Conservation (phyloP, 768 basidiomycete genomes). For the Ramaria rubella region DNA sequence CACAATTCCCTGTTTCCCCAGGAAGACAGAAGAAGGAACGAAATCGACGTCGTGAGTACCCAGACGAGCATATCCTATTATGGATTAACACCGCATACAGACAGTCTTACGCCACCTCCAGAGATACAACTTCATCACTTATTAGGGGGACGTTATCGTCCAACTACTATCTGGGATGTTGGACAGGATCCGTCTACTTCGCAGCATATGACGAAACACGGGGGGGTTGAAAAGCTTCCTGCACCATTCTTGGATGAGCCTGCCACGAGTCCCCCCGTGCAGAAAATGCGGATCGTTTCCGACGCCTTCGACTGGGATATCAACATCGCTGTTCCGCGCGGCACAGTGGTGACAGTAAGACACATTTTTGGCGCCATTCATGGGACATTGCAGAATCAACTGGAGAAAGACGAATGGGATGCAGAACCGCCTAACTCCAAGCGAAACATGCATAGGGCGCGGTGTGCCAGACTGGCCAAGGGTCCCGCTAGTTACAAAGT, state of each 20-base stretch:
- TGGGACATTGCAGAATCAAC: conserved; percentile 2
- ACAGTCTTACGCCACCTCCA: background rate
- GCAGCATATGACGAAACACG: background rate
- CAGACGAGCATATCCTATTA: too few species aligned
- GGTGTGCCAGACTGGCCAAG: conserved; percentile 4
- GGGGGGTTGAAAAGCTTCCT: background rate
- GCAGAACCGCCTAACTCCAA: background rate
- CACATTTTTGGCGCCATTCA: background rate
- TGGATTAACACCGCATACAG: background rate
- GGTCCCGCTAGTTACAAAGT: background rate
- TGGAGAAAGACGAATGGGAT: conserved; percentile 5
- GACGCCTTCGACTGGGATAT: conserved; percentile 1
- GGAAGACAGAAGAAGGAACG: background rate
- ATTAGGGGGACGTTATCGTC: background rate
- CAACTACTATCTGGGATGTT: background rate
- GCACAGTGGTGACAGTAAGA: background rate
- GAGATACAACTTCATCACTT: background rate
- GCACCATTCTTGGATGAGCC: background rate
- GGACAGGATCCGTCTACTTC: background rate
- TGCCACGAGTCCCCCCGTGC: background rate
- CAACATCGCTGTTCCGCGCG: background rate
- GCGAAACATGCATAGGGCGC: background rate
- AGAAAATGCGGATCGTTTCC: background rate
- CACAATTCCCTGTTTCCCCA: background rate
- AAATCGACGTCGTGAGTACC: background rate